A percentile compares a stretch with the other conserved stretches of the same genome.
Evolutionary conservation across 768 basidiomycete species (phyloP).

Genomic region (Pulveroboletus sp.): DNA sequence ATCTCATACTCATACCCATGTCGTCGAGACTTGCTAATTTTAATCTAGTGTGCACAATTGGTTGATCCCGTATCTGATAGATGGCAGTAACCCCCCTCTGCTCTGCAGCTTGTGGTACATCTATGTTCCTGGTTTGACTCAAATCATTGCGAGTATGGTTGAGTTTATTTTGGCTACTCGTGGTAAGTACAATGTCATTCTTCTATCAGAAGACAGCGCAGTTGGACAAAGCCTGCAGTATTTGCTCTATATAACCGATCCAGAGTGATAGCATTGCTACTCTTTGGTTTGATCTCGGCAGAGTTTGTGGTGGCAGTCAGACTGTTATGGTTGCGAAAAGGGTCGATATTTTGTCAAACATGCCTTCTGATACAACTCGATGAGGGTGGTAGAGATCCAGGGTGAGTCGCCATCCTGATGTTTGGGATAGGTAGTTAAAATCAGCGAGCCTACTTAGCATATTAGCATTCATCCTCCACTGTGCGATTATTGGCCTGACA

Average conservation of each 20-base stretch:
- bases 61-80: slow-evolving; percentile 1
- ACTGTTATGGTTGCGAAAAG: neutral
- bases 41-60: slow-evolving; percentile 8
- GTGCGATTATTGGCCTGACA: slow-evolving; percentile 2
- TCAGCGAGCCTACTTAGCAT: slow-evolving; percentile 1
- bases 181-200: slow-evolving; percentile 1
- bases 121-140: neutral
- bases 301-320: slow-evolving; percentile 1
- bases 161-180: slow-evolving; percentile 13
- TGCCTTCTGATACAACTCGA: slow-evolving; percentile 6
- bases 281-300: slow-evolving; percentile 1
- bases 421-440: neutral
- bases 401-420: neutral
- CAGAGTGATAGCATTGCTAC: slow-evolving; percentile 1
- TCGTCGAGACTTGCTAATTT: neutral
- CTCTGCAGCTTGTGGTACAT: slow-evolving; percentile 9
- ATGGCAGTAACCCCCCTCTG: slow-evolving; percentile 6
- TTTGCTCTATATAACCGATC: slow-evolving; percentile 19
- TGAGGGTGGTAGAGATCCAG: neutral
- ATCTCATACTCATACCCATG: neutral
- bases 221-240: slow-evolving; percentile 6
- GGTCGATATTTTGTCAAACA: neutral
- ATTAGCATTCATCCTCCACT: slow-evolving; percentile 10
- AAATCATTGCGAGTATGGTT: slow-evolving; percentile 7
- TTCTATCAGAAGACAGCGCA: neutral